These are phyloP conservation scores for Haematococcus lacustris DNA, from an alignment of 139 green algal genomes.

Conservation along the genomic window DNA sequence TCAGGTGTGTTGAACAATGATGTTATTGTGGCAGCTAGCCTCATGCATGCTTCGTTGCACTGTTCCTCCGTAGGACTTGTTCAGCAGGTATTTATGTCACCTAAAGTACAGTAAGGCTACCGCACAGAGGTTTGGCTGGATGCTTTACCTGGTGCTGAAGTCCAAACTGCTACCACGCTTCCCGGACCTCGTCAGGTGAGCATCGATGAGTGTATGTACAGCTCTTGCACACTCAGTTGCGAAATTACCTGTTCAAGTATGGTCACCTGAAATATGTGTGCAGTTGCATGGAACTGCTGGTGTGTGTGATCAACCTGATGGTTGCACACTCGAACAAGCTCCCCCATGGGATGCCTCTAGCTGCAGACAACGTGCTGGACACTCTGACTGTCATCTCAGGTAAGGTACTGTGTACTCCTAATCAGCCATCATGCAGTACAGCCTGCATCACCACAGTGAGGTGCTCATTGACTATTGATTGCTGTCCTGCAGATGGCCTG, in stretches of 20 bases:
- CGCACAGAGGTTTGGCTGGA: slow-evolving; percentile 34
- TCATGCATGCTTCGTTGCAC: not conserved
- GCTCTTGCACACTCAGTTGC: not conserved
- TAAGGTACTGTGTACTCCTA: too few relatives aligned
- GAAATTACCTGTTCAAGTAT: not conserved
- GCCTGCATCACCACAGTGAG: too few relatives aligned
- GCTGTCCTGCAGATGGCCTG: too few relatives aligned
- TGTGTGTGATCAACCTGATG: slow-evolving; percentile 37
- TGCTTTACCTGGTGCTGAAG: slow-evolving; percentile 32
- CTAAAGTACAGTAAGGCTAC: slow-evolving; percentile 23
- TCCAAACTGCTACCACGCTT: slow-evolving; percentile 33
- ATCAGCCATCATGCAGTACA: too few relatives aligned
- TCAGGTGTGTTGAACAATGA: not conserved
- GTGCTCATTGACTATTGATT: too few relatives aligned
- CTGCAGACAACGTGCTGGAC: not conserved
- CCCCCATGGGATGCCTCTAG: slow-evolving; percentile 9
- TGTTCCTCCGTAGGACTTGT: slow-evolving; percentile 12
- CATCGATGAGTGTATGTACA: not conserved
- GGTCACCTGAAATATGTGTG: too few relatives aligned
- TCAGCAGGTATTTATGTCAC: slow-evolving; percentile 13
- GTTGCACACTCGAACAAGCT: slow-evolving; percentile 15
- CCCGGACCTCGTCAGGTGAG: slow-evolving; percentile 44
- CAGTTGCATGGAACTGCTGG: slow-evolving; percentile 46
- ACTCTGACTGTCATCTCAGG: slow-evolving; percentile 6
- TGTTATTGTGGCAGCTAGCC: not conserved